Evolutionary conservation across 148 eudicot species (phyloP).

Genomic region (Dianthus caryophyllus): DNA sequence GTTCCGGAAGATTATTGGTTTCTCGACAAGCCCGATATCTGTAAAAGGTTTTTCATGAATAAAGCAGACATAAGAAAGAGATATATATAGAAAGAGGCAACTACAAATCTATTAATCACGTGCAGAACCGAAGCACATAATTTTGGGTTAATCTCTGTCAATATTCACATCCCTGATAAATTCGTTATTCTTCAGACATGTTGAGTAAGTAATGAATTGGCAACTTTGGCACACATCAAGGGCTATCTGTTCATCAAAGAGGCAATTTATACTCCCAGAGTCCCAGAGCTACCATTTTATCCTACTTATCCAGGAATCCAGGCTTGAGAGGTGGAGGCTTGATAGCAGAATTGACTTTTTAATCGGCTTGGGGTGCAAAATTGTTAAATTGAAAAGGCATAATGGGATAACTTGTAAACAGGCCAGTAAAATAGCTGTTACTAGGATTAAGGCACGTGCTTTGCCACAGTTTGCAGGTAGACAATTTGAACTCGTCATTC

Average conservation of each 20-base stretch:
- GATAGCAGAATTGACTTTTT: no score
- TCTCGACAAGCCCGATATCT: conserved; percentile 25
- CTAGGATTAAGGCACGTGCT: no score
- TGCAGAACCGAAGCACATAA: background rate
- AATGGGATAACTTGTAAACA: no score
- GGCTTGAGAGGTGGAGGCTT: no score
- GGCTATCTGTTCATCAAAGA: background rate
- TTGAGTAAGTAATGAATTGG: background rate
- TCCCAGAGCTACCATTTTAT: no score
- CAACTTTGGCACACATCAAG: background rate
- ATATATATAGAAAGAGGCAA: background rate
- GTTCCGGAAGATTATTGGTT: conserved; percentile 26
- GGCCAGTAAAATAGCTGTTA: no score
- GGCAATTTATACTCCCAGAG: background rate
- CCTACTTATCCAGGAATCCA: no score
- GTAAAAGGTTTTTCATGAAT: conserved; percentile 25
- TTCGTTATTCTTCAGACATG: background rate
- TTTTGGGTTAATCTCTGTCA: background rate
- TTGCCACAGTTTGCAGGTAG: no score
- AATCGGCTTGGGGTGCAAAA: no score
- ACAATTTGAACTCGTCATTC: no score
- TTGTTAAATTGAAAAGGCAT: no score
- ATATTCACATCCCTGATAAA: background rate
- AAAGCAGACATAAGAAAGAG: conserved; percentile 13
- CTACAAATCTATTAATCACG: background rate